phyloP scores from a whole-genome alignment of 495 filamentous ascomycete genomes.

The Lasiosphaeria miniovina region DNA sequence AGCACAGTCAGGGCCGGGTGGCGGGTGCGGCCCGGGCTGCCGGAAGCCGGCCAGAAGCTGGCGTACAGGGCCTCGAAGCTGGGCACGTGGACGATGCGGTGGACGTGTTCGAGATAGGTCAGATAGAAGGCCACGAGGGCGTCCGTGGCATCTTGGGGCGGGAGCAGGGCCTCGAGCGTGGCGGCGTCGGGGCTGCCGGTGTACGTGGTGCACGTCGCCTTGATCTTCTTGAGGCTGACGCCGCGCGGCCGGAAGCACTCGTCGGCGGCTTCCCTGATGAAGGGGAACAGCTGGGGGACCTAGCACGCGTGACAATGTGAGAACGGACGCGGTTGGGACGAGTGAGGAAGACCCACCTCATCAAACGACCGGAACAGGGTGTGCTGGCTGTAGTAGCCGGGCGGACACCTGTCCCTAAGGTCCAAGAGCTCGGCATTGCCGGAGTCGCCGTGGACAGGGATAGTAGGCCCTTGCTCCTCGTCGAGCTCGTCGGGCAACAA shows the following conservation, averaged over 20 bases:
- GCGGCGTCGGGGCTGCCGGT: background rate
- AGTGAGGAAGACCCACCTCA: constrained; percentile 14
- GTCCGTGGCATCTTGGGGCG: constrained; percentile 46
- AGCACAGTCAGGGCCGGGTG: constrained; percentile 31
- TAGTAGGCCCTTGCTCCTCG: background rate
- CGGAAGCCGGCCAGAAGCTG: constrained; percentile 30
- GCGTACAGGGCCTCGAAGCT: constrained; percentile 42
- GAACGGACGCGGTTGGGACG: background rate
- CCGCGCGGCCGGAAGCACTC: constrained; percentile 35
- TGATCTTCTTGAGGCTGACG: constrained; percentile 26
- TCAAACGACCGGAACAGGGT: constrained; percentile 23
- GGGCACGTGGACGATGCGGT: constrained; percentile 55
- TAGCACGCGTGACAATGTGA: background rate
- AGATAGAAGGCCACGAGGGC: constrained; percentile 43
- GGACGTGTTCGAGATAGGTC: constrained; percentile 41
- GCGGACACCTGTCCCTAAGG: constrained; percentile 19
- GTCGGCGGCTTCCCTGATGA: constrained; percentile 36
- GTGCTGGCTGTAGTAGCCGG: constrained; percentile 23
- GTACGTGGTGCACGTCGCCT: constrained; percentile 17
- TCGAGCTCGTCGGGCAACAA: background rate
- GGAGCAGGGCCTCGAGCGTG: constrained; percentile 29
- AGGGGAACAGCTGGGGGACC: constrained; percentile 25
- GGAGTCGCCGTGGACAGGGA: constrained; percentile 1
- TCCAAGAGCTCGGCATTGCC: constrained; percentile 6
- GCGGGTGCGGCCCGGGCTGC: constrained; percentile 8